phyloP scores from a whole-genome alignment of 495 filamentous ascomycete genomes.

The Bathelium albidoporum region DNA sequence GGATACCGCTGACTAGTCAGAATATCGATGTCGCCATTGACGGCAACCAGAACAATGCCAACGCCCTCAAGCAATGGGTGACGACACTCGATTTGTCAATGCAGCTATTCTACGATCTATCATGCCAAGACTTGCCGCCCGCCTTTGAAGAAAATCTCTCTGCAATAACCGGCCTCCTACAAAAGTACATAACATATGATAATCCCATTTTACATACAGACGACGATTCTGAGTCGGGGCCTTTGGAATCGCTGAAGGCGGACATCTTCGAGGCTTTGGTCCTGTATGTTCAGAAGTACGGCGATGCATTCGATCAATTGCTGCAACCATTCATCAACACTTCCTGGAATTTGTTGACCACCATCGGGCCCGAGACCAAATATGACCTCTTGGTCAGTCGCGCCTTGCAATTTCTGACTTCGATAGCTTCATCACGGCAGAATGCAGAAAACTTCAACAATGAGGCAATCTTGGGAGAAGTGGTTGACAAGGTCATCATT shows the following conservation, averaged over 20 bases:
- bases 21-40: conserved; percentile 68
- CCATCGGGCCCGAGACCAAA: conserved; percentile 74
- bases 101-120: conserved; percentile 90
- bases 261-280: conserved; percentile 83
- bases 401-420: conserved; percentile 85
- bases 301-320: conserved; percentile 76
- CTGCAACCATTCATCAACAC: conserved; percentile 73
- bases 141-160: conserved; percentile 78
- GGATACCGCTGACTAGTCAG: conserved; percentile 31
- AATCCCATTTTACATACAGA: conserved; percentile 69
- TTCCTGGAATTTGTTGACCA: conserved; percentile 84
- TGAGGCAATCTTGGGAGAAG: conserved; percentile 59
- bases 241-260: conserved; percentile 74
- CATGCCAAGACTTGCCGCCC: conserved; percentile 89
- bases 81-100: conserved; percentile 75
- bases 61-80: conserved; percentile 60
- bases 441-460: conserved; percentile 83
- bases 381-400: conserved; percentile 94
- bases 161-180: conserved; percentile 63
- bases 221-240: conserved; percentile 78
- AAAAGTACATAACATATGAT: conserved; percentile 88
- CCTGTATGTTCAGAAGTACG: conserved; percentile 83
- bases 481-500: conserved; percentile 89
- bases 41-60: conserved; percentile 62
- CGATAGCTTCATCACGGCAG: conserved; percentile 61